Conservation (phyloP, 768 basidiomycete genomes). For the Strobilomyces dryophilus region DNA sequence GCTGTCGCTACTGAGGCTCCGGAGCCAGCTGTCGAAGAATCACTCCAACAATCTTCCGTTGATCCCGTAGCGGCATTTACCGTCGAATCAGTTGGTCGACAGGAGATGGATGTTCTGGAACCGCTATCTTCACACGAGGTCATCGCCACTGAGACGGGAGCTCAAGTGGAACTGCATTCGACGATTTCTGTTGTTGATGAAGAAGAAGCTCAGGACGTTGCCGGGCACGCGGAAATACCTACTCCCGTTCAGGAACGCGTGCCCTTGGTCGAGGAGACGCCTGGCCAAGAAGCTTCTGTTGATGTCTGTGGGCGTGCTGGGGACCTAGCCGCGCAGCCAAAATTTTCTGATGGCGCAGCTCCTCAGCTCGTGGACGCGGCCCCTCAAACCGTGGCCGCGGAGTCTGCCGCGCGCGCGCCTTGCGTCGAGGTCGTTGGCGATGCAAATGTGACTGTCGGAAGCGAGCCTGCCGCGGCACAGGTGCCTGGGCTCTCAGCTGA, state of each 20-base stretch:
- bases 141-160: slow-evolving; percentile 9
- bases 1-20: not conserved
- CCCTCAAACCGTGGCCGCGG: slow-evolving; percentile 4
- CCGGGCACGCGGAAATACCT: slow-evolving; percentile 9
- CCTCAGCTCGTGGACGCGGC: not conserved
- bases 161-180: slow-evolving; percentile 8
- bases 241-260: slow-evolving; percentile 12
- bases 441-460: not conserved
- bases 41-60: slow-evolving; percentile 3
- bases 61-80: slow-evolving; percentile 5
- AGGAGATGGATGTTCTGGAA: slow-evolving; percentile 4
- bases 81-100: slow-evolving; percentile 1
- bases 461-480: slow-evolving; percentile 6
- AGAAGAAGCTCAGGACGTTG: slow-evolving; percentile 11
- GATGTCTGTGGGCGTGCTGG: not conserved
- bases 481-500: not conserved
- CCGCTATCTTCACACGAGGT: not conserved
- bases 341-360: not conserved
- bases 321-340: not conserved
- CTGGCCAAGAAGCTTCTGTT: slow-evolving; percentile 5
- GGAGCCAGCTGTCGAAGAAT: slow-evolving; percentile 1
- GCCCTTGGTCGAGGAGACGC: slow-evolving; percentile 15
- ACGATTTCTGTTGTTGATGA: not conserved
- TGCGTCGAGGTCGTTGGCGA: not conserved
- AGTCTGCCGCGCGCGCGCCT: not conserved